Conservation (phyloP, 495 filamentous ascomycete species). For the Aspergillus nidulans region DNA sequence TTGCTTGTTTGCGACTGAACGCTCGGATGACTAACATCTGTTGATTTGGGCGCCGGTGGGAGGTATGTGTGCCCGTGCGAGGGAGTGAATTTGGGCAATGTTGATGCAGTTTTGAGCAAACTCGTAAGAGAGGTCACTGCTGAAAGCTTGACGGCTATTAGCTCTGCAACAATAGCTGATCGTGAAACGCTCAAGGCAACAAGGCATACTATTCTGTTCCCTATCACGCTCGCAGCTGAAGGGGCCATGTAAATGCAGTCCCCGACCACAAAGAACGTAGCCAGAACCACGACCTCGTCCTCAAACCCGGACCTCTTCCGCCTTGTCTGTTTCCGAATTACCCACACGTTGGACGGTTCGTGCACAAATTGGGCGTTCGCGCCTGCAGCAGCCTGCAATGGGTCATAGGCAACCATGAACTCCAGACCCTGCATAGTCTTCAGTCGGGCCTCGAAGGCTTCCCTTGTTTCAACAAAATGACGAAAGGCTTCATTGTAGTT, state of each 20-base stretch:
- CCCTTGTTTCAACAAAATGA: conserved; percentile 61
- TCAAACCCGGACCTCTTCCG: conserved; percentile 54
- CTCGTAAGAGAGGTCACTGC: conserved; percentile 61
- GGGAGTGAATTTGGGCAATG: conserved; percentile 68
- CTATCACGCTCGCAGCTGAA: conserved; percentile 69
- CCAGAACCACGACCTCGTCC: conserved; percentile 66
- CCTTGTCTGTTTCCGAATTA: conserved; percentile 84
- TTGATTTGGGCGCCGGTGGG: conserved; percentile 43
- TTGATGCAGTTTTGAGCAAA: conserved; percentile 57
- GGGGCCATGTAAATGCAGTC: conserved; percentile 91
- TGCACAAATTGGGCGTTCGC: conserved; percentile 53
- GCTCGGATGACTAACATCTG: conserved; percentile 29
- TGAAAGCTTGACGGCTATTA: conserved; percentile 51
- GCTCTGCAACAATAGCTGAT: neutral
- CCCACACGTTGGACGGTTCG: conserved; percentile 70
- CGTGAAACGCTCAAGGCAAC: neutral
- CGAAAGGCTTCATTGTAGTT: conserved; percentile 65
- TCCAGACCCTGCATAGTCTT: conserved; percentile 77
- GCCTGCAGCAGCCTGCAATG: conserved; percentile 56
- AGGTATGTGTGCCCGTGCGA: conserved; percentile 70
- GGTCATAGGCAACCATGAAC: conserved; percentile 75
- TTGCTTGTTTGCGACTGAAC: conserved; percentile 44
- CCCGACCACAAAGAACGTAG: conserved; percentile 79
- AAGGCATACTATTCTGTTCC: conserved; percentile 63
- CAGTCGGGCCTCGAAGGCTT: conserved; percentile 73